A percentile compares a stretch with the other conserved stretches of the same genome.
Evolutionary conservation across 2,329 filamentous ascomycete genomes (phyloP).

Genomic region (Drechslera avenae): DNA sequence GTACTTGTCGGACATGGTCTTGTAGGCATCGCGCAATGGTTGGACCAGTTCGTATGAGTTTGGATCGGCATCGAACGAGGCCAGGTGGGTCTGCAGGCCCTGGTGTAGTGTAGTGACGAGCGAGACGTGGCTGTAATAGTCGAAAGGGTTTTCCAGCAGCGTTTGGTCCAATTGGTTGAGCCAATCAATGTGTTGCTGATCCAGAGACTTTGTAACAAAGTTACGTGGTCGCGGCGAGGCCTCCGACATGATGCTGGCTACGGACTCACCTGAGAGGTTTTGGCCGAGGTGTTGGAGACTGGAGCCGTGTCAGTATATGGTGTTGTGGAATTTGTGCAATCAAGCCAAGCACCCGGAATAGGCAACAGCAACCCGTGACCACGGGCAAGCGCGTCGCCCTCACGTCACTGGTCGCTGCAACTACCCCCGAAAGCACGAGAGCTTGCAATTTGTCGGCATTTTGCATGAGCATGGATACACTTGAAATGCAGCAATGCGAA

Average conservation of each 20-base stretch:
- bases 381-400: slow-evolving; percentile 16
- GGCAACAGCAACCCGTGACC: slow-evolving; percentile 30
- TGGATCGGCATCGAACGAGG: slow-evolving; percentile 42
- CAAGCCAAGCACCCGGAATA: slow-evolving; percentile 16
- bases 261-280: slow-evolving; percentile 50
- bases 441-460: neutral
- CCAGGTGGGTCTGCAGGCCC: slow-evolving; percentile 52
- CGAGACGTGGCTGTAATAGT: slow-evolving; percentile 55
- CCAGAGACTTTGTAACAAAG: slow-evolving; percentile 51
- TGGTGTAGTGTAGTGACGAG: slow-evolving; percentile 57
- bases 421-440: neutral
- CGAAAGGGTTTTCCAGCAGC: slow-evolving; percentile 55
- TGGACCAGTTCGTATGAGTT: slow-evolving; percentile 52
- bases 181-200: slow-evolving; percentile 50
- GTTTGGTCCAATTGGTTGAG: slow-evolving; percentile 52
- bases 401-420: slow-evolving; percentile 8
- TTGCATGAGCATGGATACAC: neutral
- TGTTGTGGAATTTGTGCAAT: slow-evolving; percentile 7
- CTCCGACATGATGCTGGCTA: slow-evolving; percentile 56
- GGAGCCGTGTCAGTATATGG: slow-evolving; percentile 13
- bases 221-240: slow-evolving; percentile 51
- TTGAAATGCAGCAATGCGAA: neutral
- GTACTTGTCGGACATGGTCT: slow-evolving; percentile 66
- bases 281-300: slow-evolving; percentile 43
- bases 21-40: slow-evolving; percentile 57